phyloP scores from a whole-genome alignment of 1,284 basidiomycete species.

The Amylostereum areolatum region DNA sequence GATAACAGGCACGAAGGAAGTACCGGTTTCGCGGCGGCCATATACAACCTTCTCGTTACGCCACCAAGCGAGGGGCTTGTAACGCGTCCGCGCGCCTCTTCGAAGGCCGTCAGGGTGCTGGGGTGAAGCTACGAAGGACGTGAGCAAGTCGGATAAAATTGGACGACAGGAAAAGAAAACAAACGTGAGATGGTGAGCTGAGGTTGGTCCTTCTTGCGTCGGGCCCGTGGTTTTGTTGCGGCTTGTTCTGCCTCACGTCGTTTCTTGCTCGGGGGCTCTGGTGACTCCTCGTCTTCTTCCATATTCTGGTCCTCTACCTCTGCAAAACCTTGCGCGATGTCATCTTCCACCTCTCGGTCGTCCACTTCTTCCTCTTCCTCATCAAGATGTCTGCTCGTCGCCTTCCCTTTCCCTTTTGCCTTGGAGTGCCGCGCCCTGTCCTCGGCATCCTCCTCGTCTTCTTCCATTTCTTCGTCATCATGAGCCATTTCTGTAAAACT shows the following conservation, averaged over 20 bases:
- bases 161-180: background rate
- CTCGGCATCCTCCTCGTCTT: conserved; percentile 22
- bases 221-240: conserved; percentile 7
- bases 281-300: conserved; percentile 28
- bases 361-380: conserved; percentile 30
- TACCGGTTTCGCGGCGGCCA: conserved; percentile 48
- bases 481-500: conserved; percentile 44
- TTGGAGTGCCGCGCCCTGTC: conserved; percentile 17
- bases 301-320: conserved; percentile 24
- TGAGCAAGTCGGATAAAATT: background rate
- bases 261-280: conserved; percentile 17
- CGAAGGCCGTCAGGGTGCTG: conserved; percentile 55
- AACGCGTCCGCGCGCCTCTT: conserved; percentile 67
- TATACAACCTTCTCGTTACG: conserved; percentile 88
- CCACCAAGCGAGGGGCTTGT: conserved; percentile 87
- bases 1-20: conserved; percentile 70
- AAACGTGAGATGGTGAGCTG: no score
- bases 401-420: conserved; percentile 31
- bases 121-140: background rate
- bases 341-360: conserved; percentile 57
- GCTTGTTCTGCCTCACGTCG: conserved; percentile 20
- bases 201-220: no score
- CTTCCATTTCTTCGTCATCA: conserved; percentile 34
- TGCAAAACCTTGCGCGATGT: conserved; percentile 45
- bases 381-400: conserved; percentile 18